Base-by-base conservation (phyloP, 352 stramenopile species). In the Halophytophthora polymorphica region DNA sequence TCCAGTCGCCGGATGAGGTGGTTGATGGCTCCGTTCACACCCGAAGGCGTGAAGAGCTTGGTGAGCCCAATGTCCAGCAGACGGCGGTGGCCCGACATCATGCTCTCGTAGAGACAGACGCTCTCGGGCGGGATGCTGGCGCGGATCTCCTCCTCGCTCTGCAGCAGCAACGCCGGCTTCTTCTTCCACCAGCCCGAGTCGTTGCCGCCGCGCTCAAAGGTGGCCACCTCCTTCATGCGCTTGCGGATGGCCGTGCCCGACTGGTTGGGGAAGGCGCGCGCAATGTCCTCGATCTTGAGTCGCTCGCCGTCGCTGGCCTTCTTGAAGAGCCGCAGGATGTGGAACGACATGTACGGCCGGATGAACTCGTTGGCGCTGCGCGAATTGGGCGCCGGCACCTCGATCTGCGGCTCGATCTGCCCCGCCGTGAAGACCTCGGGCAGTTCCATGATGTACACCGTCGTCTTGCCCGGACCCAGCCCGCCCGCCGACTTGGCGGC, bases 151-250 rank as follows among this genome's bases (percentile, higher is more conserved):
- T 93, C 83, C 44, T 90, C 79, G 42, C 69, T 90, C 40, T 81
- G 77, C 6, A 90, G 53, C 46, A 83, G 67, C 2, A 68, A 76
- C 14, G 65, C 53, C 6, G 75, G 51, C 38, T 91, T 91, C 56
- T 88, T 91, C 42, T 87, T 90, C 84, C 84, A 94, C 79, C 73
- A 92, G 3, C 84, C 81, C 1, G 77, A 87, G 44, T 90, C 82
- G 44, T 87, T 90, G 42, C 84, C 84, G 53, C 81, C 81, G 45
- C 81, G 79, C 48, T 94, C 81, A 47, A 94, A 94, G 3, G 77
- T 94, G 21, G 81, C 83, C 17, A 92, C 76, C 58, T 92, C 80
- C 52, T 90, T 89, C 79, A 93, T 90, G 7, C 80, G 79, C 53
- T 90, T 93, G n/a, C 82, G 77, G 40, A 90, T 90, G 35, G 83